Evolutionary conservation across 148 eudicot genomes (phyloP).

Genomic region (Limonium bicolor): DNA sequence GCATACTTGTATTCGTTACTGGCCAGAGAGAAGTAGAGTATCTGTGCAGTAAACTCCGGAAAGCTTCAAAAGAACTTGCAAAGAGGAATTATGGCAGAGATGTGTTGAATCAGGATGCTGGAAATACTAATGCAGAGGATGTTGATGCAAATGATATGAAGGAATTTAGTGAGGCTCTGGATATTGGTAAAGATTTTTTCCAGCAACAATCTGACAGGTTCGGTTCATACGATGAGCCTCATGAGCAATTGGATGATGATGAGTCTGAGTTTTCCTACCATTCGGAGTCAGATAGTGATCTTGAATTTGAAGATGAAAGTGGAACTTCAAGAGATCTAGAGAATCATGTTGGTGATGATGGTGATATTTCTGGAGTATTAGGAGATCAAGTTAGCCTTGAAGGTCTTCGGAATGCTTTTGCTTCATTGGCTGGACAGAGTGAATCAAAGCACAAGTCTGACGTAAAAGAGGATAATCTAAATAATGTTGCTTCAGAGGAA

Average conservation of each 20-base stretch:
- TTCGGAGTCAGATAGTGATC: constrained; percentile 47
- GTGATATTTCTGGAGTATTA: constrained; percentile 12
- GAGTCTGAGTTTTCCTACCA: constrained; percentile 27
- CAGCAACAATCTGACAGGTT: constrained; percentile 39
- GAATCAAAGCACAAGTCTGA: constrained; percentile 8
- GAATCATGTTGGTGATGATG: constrained; percentile 8
- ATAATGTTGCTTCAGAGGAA: constrained; percentile 5
- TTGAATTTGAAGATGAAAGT: constrained; percentile 28
- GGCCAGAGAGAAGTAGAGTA: constrained; percentile 84
- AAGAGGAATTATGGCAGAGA: constrained; percentile 9
- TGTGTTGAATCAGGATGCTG: constrained; percentile 9
- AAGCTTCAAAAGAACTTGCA: constrained; percentile 46
- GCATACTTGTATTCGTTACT: constrained; percentile 86
- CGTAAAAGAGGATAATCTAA: constrained; percentile 8
- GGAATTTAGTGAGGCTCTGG: constrained; percentile 72
- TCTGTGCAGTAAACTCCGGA: constrained; percentile 56
- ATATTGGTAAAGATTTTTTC: constrained; percentile 16
- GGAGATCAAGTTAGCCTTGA: constrained; percentile 21
- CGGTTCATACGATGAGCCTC: constrained; percentile 32
- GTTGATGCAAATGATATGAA: constrained; percentile 36
- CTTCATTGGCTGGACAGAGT: constrained; percentile 39
- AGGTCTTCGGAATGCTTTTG: constrained; percentile 66
- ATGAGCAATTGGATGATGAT: constrained; percentile 27
- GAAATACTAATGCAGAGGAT: constrained; percentile 8
- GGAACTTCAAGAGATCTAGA: constrained; percentile 13